Evolutionary conservation across 345 rosid genomes (phyloP), one percentile per base, ranked within the genome.

Genomic region (Arabis hirsuta): DNA sequence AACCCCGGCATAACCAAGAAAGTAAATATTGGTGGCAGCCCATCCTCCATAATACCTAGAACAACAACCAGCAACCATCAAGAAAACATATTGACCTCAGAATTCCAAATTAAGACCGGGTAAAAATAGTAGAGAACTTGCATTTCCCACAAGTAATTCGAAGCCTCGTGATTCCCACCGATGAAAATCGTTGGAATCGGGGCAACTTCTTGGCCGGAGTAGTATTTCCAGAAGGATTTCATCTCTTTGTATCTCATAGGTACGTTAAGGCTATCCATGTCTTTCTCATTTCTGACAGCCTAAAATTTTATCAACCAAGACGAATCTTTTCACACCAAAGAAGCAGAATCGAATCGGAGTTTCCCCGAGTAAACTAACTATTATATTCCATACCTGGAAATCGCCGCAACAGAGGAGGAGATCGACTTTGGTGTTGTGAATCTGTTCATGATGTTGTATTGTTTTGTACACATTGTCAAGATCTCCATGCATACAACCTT

Each of bases 401-500:
- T 95, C 99, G 59, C 99, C 96, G 74, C 97, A 95, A 74, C 96
- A 91, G 76, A 91, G 87, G 56, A 95, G 97, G 71, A 95, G 93
- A 80, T 95, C 96, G 82, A 95, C 77, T 81, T 90, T 88, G 71
- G 83, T 87, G 69, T 73, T 56, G 72, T 85, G 80, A 64, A 76
- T 65, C 44, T 65, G 80, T 73, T 91, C 90, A 11, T 84, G 74
- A 79, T 76, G 80, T 62, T 79, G 76, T 8, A 95, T 80, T 4
- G 99, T 95, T 9, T 55, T 76, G 80, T 86, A 95, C 11, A 95
- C 97, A 47, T 74, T 85, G 71, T 95, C 99, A 1, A 91, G 88
- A 71, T 88, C 99, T 42, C 99, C 99, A 34, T 95, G 99, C 93
- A 94, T 91, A 73, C 98, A 94, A 19, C 98, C 98, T 82, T 94